Base-by-base conservation (phyloP, 208 protist genomes). In the Phytomonas sp. region DNA sequence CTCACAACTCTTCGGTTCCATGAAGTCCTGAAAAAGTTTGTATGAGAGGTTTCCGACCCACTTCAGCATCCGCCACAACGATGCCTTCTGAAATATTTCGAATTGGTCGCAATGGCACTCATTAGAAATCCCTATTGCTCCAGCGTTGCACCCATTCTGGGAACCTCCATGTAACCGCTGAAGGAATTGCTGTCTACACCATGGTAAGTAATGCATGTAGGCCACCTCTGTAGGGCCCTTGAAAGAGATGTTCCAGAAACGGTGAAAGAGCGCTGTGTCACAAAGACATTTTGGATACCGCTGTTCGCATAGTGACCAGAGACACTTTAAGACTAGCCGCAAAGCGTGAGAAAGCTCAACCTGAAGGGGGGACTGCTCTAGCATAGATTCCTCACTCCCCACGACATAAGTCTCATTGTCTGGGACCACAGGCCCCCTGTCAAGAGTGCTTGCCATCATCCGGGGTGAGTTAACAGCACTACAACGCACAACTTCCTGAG, bases 271-370 rank as follows among this genome's bases (percentile, higher is more conserved):
- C 3, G 63, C 45, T 72, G 68, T 69, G n/a, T 91, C 76, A 71
- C 88, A 93, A 59, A 92, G 75, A 75, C 77, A 85, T 26, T 45
- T 76, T 60, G 90, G 90, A 80, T 79, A 92, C 40, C 87, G 82
- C 8, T 49, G 70, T 0, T 67, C 60, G 29, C 78, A 76, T 36
- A 93, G 78, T 10, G 78, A 83, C 42, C 80, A 76, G 62, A 92
- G 66, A 70, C 86, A 91, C 77, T 95, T 95, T 26, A 86, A 60
- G n/a, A 72, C 67, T 34, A 93, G 66, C 33, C 87, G 87, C 67
- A 93, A 74, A 74, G 87, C 92, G 66, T 93, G 83, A 8, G 79
- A 76, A 7, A 93, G 70, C 67, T 88, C 82, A 2, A 12, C 68
- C 29, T 81, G 74, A 34, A 70, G 64, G 32, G 70, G 10, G 26